Evolutionary conservation across 441 rosid species (phyloP).

Genomic region (Hura crepitans): DNA sequence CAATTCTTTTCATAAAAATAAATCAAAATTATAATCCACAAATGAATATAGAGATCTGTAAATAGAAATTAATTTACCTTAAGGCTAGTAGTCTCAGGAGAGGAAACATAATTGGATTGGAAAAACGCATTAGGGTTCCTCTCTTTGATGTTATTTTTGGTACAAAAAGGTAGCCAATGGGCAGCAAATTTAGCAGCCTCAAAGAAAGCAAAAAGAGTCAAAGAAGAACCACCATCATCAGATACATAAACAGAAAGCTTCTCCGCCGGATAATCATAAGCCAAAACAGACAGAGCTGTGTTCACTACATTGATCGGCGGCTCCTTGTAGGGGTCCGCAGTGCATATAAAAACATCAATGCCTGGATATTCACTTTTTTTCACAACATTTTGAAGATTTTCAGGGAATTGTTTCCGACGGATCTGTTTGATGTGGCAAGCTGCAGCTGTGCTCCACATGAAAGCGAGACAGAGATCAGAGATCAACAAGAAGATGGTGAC

Average conservation of each 20-base stretch:
- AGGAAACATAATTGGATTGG: constrained; percentile 16
- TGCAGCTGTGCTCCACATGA: constrained; percentile 46
- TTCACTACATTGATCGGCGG: constrained; percentile 70
- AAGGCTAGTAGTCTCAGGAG: constrained; percentile 30
- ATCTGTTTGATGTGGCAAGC: constrained; percentile 35
- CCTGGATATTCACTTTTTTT: constrained; percentile 34
- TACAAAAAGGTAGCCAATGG: constrained; percentile 56
- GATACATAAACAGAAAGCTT: constrained; percentile 57
- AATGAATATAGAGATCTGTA: no score
- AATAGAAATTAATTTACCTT: no score
- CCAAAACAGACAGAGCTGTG: constrained; percentile 69
- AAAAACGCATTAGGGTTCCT: constrained; percentile 43
- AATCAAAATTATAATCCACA: no score
- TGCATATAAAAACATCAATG: constrained; percentile 67
- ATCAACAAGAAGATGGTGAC: constrained; percentile 29
- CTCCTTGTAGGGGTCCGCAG: constrained; percentile 83
- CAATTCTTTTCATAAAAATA: no score
- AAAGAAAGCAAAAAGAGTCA: constrained; percentile 53
- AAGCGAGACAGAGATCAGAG: constrained; percentile 58
- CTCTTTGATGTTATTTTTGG: constrained; percentile 25
- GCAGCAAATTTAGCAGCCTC: constrained; percentile 56
- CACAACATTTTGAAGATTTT: constrained; percentile 30
- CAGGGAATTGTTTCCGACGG: constrained; percentile 45
- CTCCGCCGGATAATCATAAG: constrained; percentile 65
- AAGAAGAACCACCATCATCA: constrained; percentile 53